Evolutionary conservation across 1,284 basidiomycete species (phyloP).

Genomic region (Apiotrichum domesticum): DNA sequence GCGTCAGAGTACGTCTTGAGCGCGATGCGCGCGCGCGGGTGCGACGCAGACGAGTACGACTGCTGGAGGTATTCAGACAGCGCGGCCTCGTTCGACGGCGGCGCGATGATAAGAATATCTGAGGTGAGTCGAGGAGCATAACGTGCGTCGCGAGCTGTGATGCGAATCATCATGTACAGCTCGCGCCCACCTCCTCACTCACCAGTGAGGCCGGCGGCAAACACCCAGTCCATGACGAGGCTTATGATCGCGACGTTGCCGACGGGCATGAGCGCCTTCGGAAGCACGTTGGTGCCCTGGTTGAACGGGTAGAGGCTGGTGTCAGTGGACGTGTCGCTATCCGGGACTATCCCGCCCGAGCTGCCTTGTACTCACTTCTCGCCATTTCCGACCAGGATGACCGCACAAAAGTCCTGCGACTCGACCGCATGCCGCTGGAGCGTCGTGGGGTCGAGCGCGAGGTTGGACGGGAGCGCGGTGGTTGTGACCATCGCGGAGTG

Average conservation of each 20-base stretch:
- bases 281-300: slow-evolving; percentile 38
- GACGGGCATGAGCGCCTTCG: slow-evolving; percentile 76
- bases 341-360: neutral
- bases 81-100: slow-evolving; percentile 62
- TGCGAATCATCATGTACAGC: no score
- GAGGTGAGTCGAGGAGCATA: slow-evolving; percentile 3
- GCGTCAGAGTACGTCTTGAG: slow-evolving; percentile 36
- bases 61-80: slow-evolving; percentile 72
- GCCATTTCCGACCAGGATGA: slow-evolving; percentile 78
- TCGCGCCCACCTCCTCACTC: slow-evolving; percentile 15
- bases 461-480: neutral
- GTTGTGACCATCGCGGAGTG: neutral
- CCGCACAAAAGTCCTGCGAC: slow-evolving; percentile 66
- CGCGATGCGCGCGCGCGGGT: slow-evolving; percentile 28
- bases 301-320: slow-evolving; percentile 44
- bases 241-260: slow-evolving; percentile 83
- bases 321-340: neutral
- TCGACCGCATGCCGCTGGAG: slow-evolving; percentile 18
- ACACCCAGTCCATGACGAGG: slow-evolving; percentile 76
- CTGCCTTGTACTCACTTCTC: slow-evolving; percentile 59
- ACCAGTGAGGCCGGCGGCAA: slow-evolving; percentile 80
- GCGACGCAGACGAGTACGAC: slow-evolving; percentile 29
- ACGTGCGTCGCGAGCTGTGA: no score
- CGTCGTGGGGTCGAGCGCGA: neutral
- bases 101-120: slow-evolving; percentile 83